These are phyloP conservation scores for Thecaphora thlaspeos DNA, from an alignment of 1,284 basidiomycete species.

Conservation along the genomic window DNA sequence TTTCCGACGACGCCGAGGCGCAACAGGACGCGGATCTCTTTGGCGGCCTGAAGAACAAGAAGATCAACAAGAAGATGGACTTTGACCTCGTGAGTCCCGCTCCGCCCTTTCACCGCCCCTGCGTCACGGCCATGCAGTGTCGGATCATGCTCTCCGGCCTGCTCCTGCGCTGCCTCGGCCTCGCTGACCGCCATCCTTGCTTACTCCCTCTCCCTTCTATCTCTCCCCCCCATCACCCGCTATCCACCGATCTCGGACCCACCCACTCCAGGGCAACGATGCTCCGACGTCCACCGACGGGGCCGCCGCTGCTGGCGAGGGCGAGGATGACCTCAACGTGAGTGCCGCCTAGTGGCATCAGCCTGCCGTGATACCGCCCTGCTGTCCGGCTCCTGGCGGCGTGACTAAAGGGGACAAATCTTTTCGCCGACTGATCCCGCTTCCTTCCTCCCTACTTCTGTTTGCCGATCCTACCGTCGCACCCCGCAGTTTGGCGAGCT, in stretches of 20 bases:
- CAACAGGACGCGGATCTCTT: slow-evolving; percentile 80
- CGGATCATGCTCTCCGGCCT: slow-evolving; percentile 1
- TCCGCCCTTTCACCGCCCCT: too few species aligned
- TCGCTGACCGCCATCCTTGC: neutral
- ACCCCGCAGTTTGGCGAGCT: slow-evolving; percentile 61
- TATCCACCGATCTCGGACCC: too few species aligned
- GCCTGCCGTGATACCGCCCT: too few species aligned
- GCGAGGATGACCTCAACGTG: slow-evolving; percentile 56
- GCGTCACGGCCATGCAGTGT: too few species aligned
- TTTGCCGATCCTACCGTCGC: slow-evolving; percentile 66
- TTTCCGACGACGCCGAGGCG: slow-evolving; percentile 10
- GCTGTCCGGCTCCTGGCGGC: too few species aligned
- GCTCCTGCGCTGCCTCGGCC: neutral
- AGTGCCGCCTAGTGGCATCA: slow-evolving; percentile 9
- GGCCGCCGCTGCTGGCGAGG: slow-evolving; percentile 30
- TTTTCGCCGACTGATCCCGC: neutral
- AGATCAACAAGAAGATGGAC: slow-evolving; percentile 83
- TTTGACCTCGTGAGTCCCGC: slow-evolving; percentile 61
- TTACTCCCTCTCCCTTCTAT: too few species aligned
- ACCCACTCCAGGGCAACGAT: too few species aligned
- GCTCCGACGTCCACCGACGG: too few species aligned
- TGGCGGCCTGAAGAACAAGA: slow-evolving; percentile 85
- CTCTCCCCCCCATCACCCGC: too few species aligned
- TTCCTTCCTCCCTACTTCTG: neutral
- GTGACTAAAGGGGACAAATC: too few species aligned